Evolutionary conservation across 352 stramenopile species (phyloP), one percentile per base, ranked within the genome.

Genomic region (Phytophthora pisi): DNA sequence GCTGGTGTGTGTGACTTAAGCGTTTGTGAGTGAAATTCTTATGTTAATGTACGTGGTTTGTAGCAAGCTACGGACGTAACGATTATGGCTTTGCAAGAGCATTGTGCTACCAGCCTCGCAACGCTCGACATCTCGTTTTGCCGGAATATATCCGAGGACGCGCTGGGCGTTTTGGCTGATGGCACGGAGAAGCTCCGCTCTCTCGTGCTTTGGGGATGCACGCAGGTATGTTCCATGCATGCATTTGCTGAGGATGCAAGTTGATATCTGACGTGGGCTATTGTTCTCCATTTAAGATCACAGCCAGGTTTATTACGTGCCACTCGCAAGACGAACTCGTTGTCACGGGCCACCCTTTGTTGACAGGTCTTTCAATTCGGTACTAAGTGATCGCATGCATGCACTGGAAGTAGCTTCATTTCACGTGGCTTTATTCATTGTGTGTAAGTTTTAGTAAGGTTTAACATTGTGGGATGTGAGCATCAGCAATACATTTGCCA

Each of bases 121-220:
- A 77, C 58, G 8, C 73, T 95, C 16, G 84, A 95, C 65, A 81
- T 95, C 30, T 95, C 87, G 4, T 95, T 95, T 50, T 93, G 85
- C 34, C 76, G 87, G 13, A 83, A 83, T 18, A 79, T 95, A 11
- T 75, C 77, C 0, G 87, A 95, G 56, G 82, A 93, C 38, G 82
- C 77, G 7, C 63, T 95, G 5, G 87, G 87, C 1, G 65, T 84
- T 36, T 88, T 91, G 47, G 81, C 71, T 0, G 84, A 92, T 57
- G 51, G 67, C 3, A 70, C 72, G 9, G 71, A 86, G 8, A 78
- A 74, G 0, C 63, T 95, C 13, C 64, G 49, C 45, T 81, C 68
- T 0, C 47, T 95, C 2, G 76, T 87, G 49, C 68, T 95, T 1
- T 93, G 82, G 81, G 87, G 87, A 2, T 95, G 87, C 60, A 95